Conservation (phyloP, 129 eudicot genomes). For the Lonicera japonica region DNA sequence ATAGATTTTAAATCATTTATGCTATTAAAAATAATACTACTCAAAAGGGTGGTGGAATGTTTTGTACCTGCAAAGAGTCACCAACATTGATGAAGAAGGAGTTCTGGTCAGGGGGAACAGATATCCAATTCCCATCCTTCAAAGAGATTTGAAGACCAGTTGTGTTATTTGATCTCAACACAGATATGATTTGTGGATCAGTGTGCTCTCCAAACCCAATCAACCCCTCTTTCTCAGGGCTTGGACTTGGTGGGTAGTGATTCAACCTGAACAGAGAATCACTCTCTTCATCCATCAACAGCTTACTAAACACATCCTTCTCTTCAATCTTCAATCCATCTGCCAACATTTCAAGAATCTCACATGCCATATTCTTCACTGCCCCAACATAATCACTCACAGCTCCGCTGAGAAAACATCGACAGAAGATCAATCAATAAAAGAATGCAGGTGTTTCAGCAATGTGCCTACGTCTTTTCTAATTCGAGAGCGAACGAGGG, state of each 20-base stretch:
- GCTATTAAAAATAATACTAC: too few species aligned
- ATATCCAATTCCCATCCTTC: conserved; percentile 44
- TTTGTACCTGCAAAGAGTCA: conserved; percentile 52
- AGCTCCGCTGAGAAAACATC: conserved; percentile 21
- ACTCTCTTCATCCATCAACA: conserved; percentile 78
- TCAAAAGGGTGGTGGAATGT: not conserved
- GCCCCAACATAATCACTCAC: conserved; percentile 51
- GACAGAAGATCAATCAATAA: not conserved
- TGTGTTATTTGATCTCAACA: conserved; percentile 47
- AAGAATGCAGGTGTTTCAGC: conserved; percentile 1
- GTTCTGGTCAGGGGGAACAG: conserved; percentile 51
- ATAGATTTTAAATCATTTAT: too few species aligned
- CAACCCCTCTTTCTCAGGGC: conserved; percentile 27
- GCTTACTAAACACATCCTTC: conserved; percentile 66
- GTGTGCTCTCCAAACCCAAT: conserved; percentile 63
- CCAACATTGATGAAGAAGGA: conserved; percentile 60
- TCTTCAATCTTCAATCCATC: conserved; percentile 67
- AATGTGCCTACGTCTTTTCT: too few species aligned
- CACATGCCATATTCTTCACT: conserved; percentile 75
- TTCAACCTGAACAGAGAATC: conserved; percentile 82
- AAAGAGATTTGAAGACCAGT: conserved; percentile 47
- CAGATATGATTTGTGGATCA: conserved; percentile 58
- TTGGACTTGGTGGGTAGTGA: conserved; percentile 76
- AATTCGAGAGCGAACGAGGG: too few species aligned
- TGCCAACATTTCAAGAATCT: conserved; percentile 66